phyloP scores from a whole-genome alignment of 352 stramenopile species.

The Pilasporangium apinafurcum region DNA sequence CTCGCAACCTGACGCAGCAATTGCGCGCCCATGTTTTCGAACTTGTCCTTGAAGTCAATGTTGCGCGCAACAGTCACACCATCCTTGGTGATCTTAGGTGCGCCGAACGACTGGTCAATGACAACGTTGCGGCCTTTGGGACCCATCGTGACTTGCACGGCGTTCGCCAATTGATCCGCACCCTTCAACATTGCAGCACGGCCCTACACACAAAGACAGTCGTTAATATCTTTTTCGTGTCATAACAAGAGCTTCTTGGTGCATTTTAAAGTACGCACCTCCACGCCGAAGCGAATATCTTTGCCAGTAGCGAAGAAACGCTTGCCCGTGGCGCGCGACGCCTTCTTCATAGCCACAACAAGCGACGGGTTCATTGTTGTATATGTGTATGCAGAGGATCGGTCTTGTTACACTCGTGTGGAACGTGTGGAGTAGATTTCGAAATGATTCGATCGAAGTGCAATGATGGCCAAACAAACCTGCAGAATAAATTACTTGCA shows the following conservation, averaged over 20 bases:
- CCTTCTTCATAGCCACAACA: slow-evolving; percentile 61
- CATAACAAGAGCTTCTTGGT: background rate
- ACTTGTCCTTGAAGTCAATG: slow-evolving; percentile 77
- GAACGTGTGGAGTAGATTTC: slow-evolving; percentile 6
- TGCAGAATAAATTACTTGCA: too few species aligned
- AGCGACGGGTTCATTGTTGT: slow-evolving; percentile 68
- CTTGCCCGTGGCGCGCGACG: slow-evolving; percentile 31
- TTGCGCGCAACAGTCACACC: slow-evolving; percentile 68
- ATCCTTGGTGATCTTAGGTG: slow-evolving; percentile 81
- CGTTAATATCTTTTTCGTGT: background rate
- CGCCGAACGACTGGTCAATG: slow-evolving; percentile 94
- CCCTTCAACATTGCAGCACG: slow-evolving; percentile 97
- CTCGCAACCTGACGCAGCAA: slow-evolving; percentile 83
- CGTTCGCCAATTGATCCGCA: slow-evolving; percentile 98
- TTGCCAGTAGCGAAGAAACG: slow-evolving; percentile 91
- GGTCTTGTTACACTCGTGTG: background rate
- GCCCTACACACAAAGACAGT: slow-evolving; percentile 41
- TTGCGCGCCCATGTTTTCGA: slow-evolving; percentile 76
- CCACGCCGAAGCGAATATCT: slow-evolving; percentile 99
- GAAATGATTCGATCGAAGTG: slow-evolving; percentile 4
- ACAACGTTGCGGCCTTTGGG: slow-evolving; percentile 99
- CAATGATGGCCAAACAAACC: too few species aligned
- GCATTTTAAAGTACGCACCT: slow-evolving; percentile 23
- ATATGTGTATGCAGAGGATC: background rate
- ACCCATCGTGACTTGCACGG: slow-evolving; percentile 98